Percentiles rank a stretch among this genome's conserved stretches.
Conservation (phyloP, 1,139 yeast genomes). For the Hyphopichia buzzinii region DNA sequence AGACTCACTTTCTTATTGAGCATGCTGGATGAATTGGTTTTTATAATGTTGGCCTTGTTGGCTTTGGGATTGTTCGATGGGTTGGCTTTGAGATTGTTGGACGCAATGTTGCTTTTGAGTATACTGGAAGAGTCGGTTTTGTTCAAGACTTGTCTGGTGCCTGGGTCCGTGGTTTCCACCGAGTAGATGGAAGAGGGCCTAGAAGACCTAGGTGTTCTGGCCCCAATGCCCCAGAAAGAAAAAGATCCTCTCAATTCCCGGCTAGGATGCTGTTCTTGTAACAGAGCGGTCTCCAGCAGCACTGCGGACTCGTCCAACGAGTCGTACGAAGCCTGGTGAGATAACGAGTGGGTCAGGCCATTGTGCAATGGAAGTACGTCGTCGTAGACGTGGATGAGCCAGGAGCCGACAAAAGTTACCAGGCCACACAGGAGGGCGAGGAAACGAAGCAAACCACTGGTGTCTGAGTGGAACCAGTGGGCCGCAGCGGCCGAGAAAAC, state of each 20-base stretch:
- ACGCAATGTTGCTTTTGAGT: not conserved
- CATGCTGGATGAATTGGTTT: not conserved
- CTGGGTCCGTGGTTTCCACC: slow-evolving; percentile 2
- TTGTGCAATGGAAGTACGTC: not conserved
- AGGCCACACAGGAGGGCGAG: slow-evolving; percentile 38
- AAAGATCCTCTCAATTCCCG: slow-evolving; percentile 31
- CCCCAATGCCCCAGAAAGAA: slow-evolving; percentile 39
- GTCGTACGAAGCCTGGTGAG: slow-evolving; percentile 1
- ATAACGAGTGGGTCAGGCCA: slow-evolving; percentile 2
- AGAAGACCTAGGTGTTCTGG: slow-evolving; percentile 26
- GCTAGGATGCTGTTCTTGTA: slow-evolving; percentile 9
- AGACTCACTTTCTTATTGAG: not conserved
- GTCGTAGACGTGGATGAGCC: slow-evolving; percentile 32
- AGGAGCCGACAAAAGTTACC: slow-evolving; percentile 35
- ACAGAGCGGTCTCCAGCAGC: slow-evolving; percentile 1
- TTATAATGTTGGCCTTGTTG: slow-evolving; percentile 2
- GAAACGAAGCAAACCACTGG: slow-evolving; percentile 40
- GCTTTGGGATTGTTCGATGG: not conserved
- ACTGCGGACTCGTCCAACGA: slow-evolving; percentile 3
- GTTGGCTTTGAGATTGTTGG: not conserved
- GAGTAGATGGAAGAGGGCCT: slow-evolving; percentile 10
- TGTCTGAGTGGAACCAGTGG: slow-evolving; percentile 38
- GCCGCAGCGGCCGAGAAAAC: slow-evolving; percentile 46
- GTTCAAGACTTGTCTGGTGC: slow-evolving; percentile 1
- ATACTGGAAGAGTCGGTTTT: not conserved